Base-by-base conservation (phyloP, 2,329 filamentous ascomycete genomes). In the Monosporascus sp. region DNA sequence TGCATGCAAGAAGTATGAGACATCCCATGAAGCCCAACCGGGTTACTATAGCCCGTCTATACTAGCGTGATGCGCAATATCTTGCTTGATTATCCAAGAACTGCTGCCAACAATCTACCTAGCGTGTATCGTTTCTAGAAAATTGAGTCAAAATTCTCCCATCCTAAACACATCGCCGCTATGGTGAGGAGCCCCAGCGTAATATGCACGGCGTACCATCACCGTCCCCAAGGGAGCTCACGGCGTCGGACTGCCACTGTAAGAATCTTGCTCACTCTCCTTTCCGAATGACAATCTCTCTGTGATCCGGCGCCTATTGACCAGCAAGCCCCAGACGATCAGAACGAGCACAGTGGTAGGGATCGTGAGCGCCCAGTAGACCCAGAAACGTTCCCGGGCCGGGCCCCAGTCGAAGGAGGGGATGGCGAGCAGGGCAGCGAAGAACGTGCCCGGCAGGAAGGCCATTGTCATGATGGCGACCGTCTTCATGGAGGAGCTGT, bases 171-270 rank as follows among this genome's bases (percentile, higher is more conserved):
- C 14, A 35, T 35, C 31, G 11, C 11, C 6, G 11, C 11, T 35
- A 35, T 35, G 5, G 31, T 14, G 14, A 5, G 31, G 31, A 35
- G 31, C 5, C 5, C 6, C 1, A 35, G 31, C 31, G 31, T 35
- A 35, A 5, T 35, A 14, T 35, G 31, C 31, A 14, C 31, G 31
- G 31, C 31, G 9, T 14, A 35, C 31, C 9, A 80, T 72, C 3
- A 78, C 56, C 28, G 61, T 72, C 71, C 65, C 65, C 70, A 59
- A 70, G 69, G 51, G 71, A 35, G 11, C 14, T 35, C 5, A 35
- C 31, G 31, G 9, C 31, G 11, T 5, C 5, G 11, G 31, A 35
- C 31, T 35, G 31, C 11, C 11, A 9, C 31, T 14, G 11, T 17
- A 14, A 20, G 40, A 43, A 5, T 20, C 14, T 24, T 20, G 11